Evolutionary conservation across 768 basidiomycete genomes (phyloP), one percentile per base, ranked within the genome.

Genomic region (Boletus subcaerulescens): DNA sequence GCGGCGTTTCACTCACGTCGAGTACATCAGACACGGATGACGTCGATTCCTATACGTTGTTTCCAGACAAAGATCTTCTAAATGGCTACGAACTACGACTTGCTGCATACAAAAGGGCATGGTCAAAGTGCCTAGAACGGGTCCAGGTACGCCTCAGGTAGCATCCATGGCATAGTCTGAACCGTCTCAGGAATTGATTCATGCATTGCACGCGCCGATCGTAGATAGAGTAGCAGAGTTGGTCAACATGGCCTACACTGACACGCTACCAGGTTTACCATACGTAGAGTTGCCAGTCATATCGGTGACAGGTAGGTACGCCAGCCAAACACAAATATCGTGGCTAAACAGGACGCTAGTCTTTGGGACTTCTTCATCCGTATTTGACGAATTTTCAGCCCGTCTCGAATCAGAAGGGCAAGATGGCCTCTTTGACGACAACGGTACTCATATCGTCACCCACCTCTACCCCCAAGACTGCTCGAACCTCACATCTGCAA

Each of bases 391-490:
- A 29, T 70, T 85, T 15, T 67, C 73, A 1, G 56, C 63, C 6
- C 64, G 66, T 50, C 69, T 81, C 7, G 74, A 76, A 53, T 42
- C 55, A 20, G 62, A 63, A 48, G 63, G 55, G 15, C 58, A 52
- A 17, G 62, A 71, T 38, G 62, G 45, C 13, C 66, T 63, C 24
- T 55, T 71, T 45, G 67, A 56, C 36, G 53, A 52, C 24, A 31
- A 52, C 39, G 40, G 65, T 17, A 47, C 45, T 33, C 65, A 70
- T 63, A 66, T 71, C 2, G 72, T 79, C 17, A 71, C 72, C 5
- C 84, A 85, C 61, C 67, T 89, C 10, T 77, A 83, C 57, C 80
- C 86, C 3, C 72, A 73, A 32, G 85, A 89, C 50, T 84, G 83
- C 51, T 58, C 73, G 1, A 89, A 76, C 46, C 48, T 87, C 22